Evolutionary conservation across 2,329 filamentous ascomycete species (phyloP).

Genomic region (Xylariaceae sp.): DNA sequence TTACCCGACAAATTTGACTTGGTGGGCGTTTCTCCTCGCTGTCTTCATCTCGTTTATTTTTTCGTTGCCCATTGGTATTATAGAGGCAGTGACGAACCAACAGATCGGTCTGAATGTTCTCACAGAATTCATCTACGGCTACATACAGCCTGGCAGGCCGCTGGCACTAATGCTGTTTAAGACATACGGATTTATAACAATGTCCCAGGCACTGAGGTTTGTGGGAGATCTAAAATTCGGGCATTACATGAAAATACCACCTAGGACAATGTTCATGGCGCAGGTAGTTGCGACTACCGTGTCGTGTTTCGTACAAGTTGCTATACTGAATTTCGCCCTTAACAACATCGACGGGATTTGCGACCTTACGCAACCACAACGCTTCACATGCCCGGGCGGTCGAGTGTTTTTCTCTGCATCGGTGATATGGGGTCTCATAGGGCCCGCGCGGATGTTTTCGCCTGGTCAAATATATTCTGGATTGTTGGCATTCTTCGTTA

Average conservation of each 20-base stretch:
- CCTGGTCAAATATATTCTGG: constrained; percentile 60
- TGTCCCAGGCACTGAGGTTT: constrained; percentile 63
- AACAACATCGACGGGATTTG: constrained; percentile 64
- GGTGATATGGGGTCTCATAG: constrained; percentile 67
- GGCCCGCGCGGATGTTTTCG: constrained; percentile 62
- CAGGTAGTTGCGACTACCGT: constrained; percentile 66
- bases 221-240: constrained; percentile 66
- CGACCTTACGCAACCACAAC: constrained; percentile 51
- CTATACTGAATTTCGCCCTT: constrained; percentile 62
- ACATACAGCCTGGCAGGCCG: constrained; percentile 70
- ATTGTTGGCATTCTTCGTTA: constrained; percentile 58
- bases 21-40: constrained; percentile 71
- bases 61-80: constrained; percentile 65
- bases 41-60: constrained; percentile 63
- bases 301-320: constrained; percentile 64
- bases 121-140: constrained; percentile 72
- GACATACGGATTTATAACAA: constrained; percentile 61
- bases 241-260: constrained; percentile 70
- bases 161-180: constrained; percentile 74
- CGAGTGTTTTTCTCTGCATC: constrained; percentile 65
- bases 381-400: constrained; percentile 63
- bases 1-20: constrained; percentile 65
- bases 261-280: constrained; percentile 61
- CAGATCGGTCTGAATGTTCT: constrained; percentile 72
- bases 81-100: constrained; percentile 68